These are phyloP conservation scores for Penicillium fimorum DNA, from an alignment of 495 filamentous ascomycete genomes.

Conservation along the genomic window DNA sequence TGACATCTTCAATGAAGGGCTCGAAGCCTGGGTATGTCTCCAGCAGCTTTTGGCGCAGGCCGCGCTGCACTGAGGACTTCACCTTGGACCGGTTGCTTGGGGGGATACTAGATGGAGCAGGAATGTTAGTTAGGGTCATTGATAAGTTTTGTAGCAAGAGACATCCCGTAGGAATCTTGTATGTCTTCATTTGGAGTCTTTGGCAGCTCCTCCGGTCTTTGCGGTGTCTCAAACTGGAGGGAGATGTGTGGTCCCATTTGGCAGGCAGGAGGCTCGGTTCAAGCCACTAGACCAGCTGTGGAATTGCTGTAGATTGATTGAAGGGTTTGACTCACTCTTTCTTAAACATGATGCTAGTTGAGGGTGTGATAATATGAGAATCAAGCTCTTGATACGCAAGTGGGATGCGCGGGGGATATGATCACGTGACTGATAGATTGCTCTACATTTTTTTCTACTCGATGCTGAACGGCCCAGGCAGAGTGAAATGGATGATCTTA, in stretches of 20 bases:
- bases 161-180: background rate
- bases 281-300: background rate
- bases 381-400: constrained; percentile 22
- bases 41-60: constrained; percentile 74
- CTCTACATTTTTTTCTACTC: background rate
- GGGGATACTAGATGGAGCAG: constrained; percentile 59
- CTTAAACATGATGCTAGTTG: constrained; percentile 70
- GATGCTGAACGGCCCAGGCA: background rate
- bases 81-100: constrained; percentile 87
- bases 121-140: constrained; percentile 15
- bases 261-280: background rate
- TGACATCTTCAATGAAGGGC: constrained; percentile 88
- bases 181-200: background rate
- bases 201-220: constrained; percentile 5
- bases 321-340: constrained; percentile 64
- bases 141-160: background rate
- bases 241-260: background rate
- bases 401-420: constrained; percentile 35
- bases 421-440: constrained; percentile 24
- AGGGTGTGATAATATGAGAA: constrained; percentile 11
- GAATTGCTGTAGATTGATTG: background rate
- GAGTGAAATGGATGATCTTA: background rate
- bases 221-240: background rate
- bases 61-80: constrained; percentile 92
- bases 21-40: constrained; percentile 83